phyloP scores from a whole-genome alignment of 225 moss, liverwort and hornwort species.

The Lunularia cruciata region DNA sequence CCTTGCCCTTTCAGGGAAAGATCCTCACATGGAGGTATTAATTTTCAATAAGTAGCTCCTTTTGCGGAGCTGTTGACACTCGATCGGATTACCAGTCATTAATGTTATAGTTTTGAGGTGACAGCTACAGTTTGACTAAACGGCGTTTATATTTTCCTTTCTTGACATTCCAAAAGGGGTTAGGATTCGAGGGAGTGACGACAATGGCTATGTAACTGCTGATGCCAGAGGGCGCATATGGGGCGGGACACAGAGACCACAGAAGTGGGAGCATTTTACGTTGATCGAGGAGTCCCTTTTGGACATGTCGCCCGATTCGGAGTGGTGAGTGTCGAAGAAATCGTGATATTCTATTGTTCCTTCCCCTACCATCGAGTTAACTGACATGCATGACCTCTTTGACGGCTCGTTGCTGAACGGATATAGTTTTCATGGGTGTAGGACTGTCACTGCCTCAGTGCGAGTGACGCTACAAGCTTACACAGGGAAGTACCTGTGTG shows the following conservation, averaged over 20 bases:
- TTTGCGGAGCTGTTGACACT: no score
- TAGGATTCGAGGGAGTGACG: slow-evolving; percentile 21
- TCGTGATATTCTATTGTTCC: background rate
- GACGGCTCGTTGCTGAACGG: background rate
- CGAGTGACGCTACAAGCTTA: slow-evolving; percentile 35
- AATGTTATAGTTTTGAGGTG: no score
- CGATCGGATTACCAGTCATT: no score
- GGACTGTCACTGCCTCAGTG: slow-evolving; percentile 23
- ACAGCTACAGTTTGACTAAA: no score
- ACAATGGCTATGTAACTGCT: slow-evolving; percentile 27
- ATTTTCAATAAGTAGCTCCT: no score
- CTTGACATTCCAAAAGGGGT: slow-evolving; percentile 21
- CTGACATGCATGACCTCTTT: background rate
- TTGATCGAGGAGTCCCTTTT: slow-evolving; percentile 29
- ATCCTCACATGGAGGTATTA: no score
- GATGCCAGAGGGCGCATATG: slow-evolving; percentile 30
- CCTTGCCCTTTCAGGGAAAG: no score
- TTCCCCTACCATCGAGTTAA: background rate
- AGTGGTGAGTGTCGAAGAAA: slow-evolving; percentile 7
- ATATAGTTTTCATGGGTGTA: slow-evolving; percentile 1
- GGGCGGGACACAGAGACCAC: slow-evolving; percentile 31
- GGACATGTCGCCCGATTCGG: background rate
- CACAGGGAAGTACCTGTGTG: slow-evolving; percentile 32
- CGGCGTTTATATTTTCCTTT: no score
- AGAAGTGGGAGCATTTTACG: slow-evolving; percentile 33